Evolutionary conservation across 139 green algal species (phyloP).

Genomic region (Penium margaritaceum): DNA sequence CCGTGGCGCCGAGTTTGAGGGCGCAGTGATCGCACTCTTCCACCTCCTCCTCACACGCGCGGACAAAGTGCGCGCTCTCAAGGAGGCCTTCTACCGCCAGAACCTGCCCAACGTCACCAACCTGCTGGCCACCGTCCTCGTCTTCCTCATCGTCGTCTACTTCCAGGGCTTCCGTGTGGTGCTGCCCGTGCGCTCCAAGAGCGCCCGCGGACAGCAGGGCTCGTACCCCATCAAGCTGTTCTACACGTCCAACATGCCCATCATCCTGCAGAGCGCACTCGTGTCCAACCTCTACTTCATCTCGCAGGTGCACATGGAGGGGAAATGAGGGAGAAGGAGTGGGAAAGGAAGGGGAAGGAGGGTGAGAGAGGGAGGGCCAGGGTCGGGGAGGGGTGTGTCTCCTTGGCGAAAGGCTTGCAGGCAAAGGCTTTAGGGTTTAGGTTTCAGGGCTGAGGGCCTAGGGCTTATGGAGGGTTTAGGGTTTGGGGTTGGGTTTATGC

Average conservation of each 20-base stretch:
- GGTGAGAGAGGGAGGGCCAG: too few species aligned
- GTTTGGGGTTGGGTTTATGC: too few species aligned
- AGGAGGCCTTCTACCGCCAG: conserved; percentile 95
- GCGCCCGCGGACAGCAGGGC: conserved; percentile 68
- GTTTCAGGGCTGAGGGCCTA: too few species aligned
- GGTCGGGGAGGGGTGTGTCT: too few species aligned
- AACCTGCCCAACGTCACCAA: conserved; percentile 96
- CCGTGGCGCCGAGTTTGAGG: conserved; percentile 92
- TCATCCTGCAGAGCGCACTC: conserved; percentile 97
- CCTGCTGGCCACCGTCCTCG: conserved; percentile 85
- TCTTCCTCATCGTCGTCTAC: conserved; percentile 98
- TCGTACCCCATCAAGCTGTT: conserved; percentile 99
- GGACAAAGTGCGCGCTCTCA: conserved; percentile 87
- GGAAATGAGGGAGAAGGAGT: too few species aligned
- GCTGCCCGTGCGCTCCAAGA: conserved; percentile 90
- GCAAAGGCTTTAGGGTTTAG: too few species aligned
- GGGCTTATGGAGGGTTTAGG: too few species aligned
- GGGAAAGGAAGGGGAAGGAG: too few species aligned
- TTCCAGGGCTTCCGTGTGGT: conserved; percentile 98
- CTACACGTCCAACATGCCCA: conserved; percentile 99
- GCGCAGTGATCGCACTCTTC: conserved; percentile 92
- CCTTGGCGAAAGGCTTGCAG: too few species aligned
- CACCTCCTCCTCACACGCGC: conserved; percentile 86
- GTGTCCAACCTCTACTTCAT: conserved; percentile 99
- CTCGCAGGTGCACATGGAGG: conserved; percentile 63